Evolutionary conservation across 768 basidiomycete species (phyloP).

Genomic region (Postia placenta): DNA sequence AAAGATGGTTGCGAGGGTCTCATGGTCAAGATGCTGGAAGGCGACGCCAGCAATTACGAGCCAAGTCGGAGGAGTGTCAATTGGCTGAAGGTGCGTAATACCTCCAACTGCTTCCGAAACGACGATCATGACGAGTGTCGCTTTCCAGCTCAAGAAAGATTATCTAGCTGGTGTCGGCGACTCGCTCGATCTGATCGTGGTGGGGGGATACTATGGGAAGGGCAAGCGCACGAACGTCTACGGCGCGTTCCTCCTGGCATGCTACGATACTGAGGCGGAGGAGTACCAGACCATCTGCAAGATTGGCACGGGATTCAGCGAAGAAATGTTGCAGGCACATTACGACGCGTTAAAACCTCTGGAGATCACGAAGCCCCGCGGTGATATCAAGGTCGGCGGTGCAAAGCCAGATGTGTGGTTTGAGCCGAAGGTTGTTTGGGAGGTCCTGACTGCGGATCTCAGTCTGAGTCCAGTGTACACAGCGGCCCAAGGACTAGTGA

Average conservation of each 20-base stretch:
- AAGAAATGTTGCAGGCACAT: constrained; percentile 79
- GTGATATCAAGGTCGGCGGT: constrained; percentile 83
- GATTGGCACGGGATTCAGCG: constrained; percentile 97
- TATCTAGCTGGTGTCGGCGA: constrained; percentile 96
- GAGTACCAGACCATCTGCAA: constrained; percentile 98
- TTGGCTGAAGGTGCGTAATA: constrained; percentile 83
- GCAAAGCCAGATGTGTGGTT: constrained; percentile 99
- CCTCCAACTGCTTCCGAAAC: not conserved
- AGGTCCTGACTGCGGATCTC: constrained; percentile 94
- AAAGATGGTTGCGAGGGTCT: constrained; percentile 98
- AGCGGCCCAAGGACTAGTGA: constrained; percentile 86
- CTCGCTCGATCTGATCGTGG: constrained; percentile 95
- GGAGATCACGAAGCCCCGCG: constrained; percentile 61
- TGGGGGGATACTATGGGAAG: constrained; percentile 95
- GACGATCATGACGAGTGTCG: not conserved
- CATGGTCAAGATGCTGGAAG: constrained; percentile 99
- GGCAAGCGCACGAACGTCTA: constrained; percentile 97
- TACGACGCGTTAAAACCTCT: constrained; percentile 78
- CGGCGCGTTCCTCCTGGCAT: constrained; percentile 95
- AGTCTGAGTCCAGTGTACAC: constrained; percentile 95
- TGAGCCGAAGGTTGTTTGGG: constrained; percentile 96
- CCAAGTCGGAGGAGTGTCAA: constrained; percentile 94
- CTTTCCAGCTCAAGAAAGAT: constrained; percentile 88
- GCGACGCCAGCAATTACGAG: constrained; percentile 88
- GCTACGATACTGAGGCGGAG: constrained; percentile 91